Conservation (phyloP, 768 basidiomycete genomes). For the Cantharellus anzutake region DNA sequence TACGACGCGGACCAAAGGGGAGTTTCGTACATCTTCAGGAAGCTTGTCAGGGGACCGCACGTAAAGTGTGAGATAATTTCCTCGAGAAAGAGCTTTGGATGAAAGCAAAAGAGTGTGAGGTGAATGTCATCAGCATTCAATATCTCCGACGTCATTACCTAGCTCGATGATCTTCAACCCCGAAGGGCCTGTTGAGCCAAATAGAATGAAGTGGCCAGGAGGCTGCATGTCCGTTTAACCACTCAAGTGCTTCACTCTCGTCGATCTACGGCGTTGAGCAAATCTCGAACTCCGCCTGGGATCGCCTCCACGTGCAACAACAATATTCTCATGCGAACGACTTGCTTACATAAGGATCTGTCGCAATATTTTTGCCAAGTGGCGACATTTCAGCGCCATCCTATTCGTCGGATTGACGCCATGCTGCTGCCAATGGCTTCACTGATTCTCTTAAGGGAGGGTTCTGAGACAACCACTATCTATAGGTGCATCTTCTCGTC, state of each 20-base stretch:
- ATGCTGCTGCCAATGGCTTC: too few relatives aligned
- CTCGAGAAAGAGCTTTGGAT: neutral
- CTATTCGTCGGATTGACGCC: neutral
- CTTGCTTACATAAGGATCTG: neutral
- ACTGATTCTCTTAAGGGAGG: too few relatives aligned
- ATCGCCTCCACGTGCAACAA: neutral
- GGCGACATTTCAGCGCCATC: neutral
- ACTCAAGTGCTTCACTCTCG: neutral
- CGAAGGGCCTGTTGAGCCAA: neutral
- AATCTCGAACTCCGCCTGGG: too few relatives aligned
- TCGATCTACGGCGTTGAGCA: neutral
- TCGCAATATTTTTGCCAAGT: neutral
- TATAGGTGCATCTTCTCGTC: too few relatives aligned
- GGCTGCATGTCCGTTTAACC: too few relatives aligned
- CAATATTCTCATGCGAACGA: neutral
- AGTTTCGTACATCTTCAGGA: neutral
- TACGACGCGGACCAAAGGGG: neutral
- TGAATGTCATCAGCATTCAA: neutral
- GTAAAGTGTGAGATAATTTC: neutral
- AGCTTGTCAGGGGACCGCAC: slow-evolving; percentile 1
- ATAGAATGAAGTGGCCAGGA: neutral
- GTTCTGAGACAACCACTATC: too few relatives aligned
- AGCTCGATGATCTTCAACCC: neutral
- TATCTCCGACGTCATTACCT: neutral
- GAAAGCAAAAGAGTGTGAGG: neutral